Percentiles rank a stretch among this genome's conserved stretches.
Evolutionary conservation across 768 basidiomycete genomes (phyloP).

Genomic region (Agaricus bisporus): DNA sequence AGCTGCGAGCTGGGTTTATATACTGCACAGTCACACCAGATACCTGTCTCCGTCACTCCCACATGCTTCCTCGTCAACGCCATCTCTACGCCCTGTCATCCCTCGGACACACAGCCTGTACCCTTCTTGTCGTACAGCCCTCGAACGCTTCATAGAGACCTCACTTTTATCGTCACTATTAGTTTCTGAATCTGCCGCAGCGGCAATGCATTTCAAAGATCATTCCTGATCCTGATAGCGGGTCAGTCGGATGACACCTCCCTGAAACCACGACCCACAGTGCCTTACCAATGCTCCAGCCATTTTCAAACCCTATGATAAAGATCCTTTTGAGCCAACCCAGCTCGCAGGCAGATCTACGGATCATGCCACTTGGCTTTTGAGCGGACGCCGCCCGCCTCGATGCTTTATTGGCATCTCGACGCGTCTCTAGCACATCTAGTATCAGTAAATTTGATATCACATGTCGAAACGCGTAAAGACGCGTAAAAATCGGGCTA

Average conservation of each 20-base stretch:
- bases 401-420: slow-evolving; percentile 12
- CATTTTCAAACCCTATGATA: neutral
- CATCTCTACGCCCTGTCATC: slow-evolving; percentile 14
- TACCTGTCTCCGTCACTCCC: slow-evolving; percentile 17
- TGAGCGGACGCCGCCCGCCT: slow-evolving; percentile 17
- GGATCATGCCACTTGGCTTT: slow-evolving; percentile 23
- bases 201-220: neutral
- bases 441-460: slow-evolving; percentile 3
- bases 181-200: neutral
- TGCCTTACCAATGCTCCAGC: neutral
- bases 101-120: slow-evolving; percentile 5
- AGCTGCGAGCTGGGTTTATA: slow-evolving; percentile 31
- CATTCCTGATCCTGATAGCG: slow-evolving; percentile 10
- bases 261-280: neutral
- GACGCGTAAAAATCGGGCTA: slow-evolving; percentile 33
- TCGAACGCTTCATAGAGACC: neutral
- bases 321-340: slow-evolving; percentile 1
- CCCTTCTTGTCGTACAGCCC: neutral
- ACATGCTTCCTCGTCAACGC: neutral
- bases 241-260: neutral
- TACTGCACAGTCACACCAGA: slow-evolving; percentile 29
- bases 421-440: slow-evolving; percentile 12
- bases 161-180: no score
- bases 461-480: slow-evolving; percentile 39
- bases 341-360: slow-evolving; percentile 23